Percentiles rank a stretch among this genome's conserved stretches.
These are phyloP conservation scores for Paecilomyces sp. DNA, from an alignment of 2,329 filamentous ascomycete genomes.

Conservation along the genomic window DNA sequence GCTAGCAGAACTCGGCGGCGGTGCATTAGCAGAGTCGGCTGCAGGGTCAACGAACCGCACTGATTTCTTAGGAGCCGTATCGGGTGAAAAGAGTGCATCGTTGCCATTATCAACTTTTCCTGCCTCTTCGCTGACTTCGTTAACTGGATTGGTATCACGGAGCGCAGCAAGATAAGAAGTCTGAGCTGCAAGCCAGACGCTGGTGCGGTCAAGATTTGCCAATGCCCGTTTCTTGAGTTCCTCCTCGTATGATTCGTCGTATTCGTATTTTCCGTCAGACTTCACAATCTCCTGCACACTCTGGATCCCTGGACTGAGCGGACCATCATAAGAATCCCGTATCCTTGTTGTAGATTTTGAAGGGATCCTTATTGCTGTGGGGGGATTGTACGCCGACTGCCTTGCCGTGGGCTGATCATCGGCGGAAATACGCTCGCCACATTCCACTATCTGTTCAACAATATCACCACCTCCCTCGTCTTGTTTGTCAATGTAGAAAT, in stretches of 20 bases:
- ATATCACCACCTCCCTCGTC: conserved; percentile 42
- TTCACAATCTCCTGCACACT: conserved; percentile 48
- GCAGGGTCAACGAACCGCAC: conserved; percentile 25
- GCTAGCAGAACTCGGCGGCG: conserved; percentile 36
- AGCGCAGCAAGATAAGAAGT: conserved; percentile 67
- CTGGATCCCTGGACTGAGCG: conserved; percentile 17
- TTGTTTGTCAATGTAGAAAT: conserved; percentile 86
- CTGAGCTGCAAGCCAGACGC: conserved; percentile 79
- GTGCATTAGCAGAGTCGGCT: conserved; percentile 32
- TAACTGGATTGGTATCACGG: conserved; percentile 46
- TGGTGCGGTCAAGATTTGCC: conserved; percentile 75
- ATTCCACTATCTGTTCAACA: conserved; percentile 62
- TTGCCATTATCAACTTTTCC: conserved; percentile 16
- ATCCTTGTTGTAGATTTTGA: conserved; percentile 26
- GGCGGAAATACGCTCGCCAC: conserved; percentile 34
- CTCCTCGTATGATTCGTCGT: conserved; percentile 66
- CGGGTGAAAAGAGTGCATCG: conserved; percentile 9
- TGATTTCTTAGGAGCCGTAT: conserved; percentile 17
- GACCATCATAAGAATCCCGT: conserved; percentile 17
- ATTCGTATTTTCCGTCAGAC: conserved; percentile 61
- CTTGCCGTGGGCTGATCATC: conserved; percentile 29
- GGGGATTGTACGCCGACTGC: conserved; percentile 22
- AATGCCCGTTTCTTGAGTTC: conserved; percentile 65
- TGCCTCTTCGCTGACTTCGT: conserved; percentile 30
- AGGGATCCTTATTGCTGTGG: conserved; percentile 42